Percentiles rank a stretch among this genome's conserved stretches.
Evolutionary conservation across 192 early-diverging fungal species (phyloP).

Genomic region (Linnemannia elongata): DNA sequence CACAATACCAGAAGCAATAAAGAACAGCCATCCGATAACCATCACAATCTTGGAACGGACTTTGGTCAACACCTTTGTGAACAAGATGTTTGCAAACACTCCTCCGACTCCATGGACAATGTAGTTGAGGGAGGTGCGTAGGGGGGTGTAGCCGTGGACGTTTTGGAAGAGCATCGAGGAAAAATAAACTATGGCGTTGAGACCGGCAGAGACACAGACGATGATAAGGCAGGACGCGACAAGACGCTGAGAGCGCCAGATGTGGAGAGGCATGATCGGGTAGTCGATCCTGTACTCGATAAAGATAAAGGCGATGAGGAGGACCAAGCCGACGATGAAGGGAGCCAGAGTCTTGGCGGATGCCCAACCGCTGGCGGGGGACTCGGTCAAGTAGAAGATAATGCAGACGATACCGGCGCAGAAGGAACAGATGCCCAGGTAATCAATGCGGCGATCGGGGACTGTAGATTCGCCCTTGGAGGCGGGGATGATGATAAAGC

Average conservation of each 20-base stretch:
- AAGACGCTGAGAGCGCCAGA: slow-evolving; percentile 39
- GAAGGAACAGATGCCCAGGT: slow-evolving; percentile 35
- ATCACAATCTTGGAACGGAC: slow-evolving; percentile 30
- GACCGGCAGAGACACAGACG: slow-evolving; percentile 11
- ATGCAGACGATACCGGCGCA: slow-evolving; percentile 39
- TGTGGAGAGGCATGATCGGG: slow-evolving; percentile 48
- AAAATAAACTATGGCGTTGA: slow-evolving; percentile 30
- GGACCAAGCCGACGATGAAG: slow-evolving; percentile 22
- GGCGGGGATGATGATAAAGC: slow-evolving; percentile 32
- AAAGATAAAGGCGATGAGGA: slow-evolving; percentile 21
- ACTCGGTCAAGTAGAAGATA: slow-evolving; percentile 48
- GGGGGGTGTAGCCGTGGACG: slow-evolving; percentile 28
- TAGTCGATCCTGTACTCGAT: slow-evolving; percentile 34
- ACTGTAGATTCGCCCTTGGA: slow-evolving; percentile 18
- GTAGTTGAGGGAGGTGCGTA: slow-evolving; percentile 27
- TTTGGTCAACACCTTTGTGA: slow-evolving; percentile 3
- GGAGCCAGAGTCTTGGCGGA: slow-evolving; percentile 24
- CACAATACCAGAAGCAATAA: slow-evolving; percentile 35
- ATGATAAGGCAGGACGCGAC: slow-evolving; percentile 24
- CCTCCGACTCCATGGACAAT: slow-evolving; percentile 32
- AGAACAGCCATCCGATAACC: slow-evolving; percentile 33
- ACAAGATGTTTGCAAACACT: slow-evolving; percentile 2
- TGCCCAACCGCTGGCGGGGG: slow-evolving; percentile 36
- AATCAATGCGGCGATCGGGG: slow-evolving; percentile 42
- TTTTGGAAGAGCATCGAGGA: slow-evolving; percentile 31